Base-by-base conservation (phyloP, 1,284 basidiomycete species). In the Hemileia vastatrix region DNA sequence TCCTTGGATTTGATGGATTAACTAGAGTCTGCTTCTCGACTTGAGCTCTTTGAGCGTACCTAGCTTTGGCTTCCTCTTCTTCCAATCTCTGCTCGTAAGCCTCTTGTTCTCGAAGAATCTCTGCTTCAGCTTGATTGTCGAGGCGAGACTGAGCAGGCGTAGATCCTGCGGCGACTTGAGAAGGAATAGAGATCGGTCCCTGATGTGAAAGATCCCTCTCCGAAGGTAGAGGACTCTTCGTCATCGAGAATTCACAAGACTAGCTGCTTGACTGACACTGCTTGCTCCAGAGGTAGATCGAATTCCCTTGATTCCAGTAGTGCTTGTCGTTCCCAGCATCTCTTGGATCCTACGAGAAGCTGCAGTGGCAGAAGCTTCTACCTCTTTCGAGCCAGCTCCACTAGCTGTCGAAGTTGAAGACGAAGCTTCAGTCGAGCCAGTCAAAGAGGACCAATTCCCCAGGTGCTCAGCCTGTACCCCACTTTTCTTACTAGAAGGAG, bases 1-100 rank as follows among this genome's bases (percentile, higher is more conserved):
- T 70, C 63, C 64, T 68, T 4, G 71, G 71, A 36, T 74, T 73
- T n/a, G 70, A 71, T 0, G 72, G 72, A 50, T 73, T 74, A 47
- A 74, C 71, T 1, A 74, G 62, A 5, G 72, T 71, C 59, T 72
- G 72, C 66, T 72, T 71, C 60, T 71, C 49, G 27, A 71, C 68
- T 49, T 72, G 68, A 2, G 71, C 71, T 6, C 68, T 63, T 57
- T 71, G 70, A 1, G 69, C 70, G 21, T 68, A 71, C 18, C 66
- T 54, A 9, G 67, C 66, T 2, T 65, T 64, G 23, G 70, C 68
- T 54, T 71, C 70, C 43, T 71, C 70, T 36, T 71, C 69, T 43
- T 71, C 70, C 8, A 69, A 60, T 33, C 68, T 66, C 54, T 67
- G 68, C 50, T 71, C 70, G 47, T 69, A 69, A 0, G 69, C 67